Evolutionary conservation across 306 rosid genomes (phyloP), one percentile per base, ranked within the genome.

Genomic region (Acmispon strigosus): DNA sequence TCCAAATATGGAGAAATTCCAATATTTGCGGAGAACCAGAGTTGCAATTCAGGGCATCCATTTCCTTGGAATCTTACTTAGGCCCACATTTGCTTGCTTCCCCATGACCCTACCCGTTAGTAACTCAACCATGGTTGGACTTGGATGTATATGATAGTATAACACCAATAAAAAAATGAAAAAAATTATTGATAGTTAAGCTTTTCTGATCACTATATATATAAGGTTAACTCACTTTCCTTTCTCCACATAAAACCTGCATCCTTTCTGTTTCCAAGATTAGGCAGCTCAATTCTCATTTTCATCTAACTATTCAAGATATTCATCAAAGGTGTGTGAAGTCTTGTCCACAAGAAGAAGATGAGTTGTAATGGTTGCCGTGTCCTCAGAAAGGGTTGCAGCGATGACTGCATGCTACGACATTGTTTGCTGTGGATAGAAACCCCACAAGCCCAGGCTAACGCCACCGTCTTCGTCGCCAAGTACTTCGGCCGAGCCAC

Each of bases 321-420:
- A 27, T 27, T 27, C 32, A 27, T 27, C 32, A 27, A 27, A 27
- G 32, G 2, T n/a, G n/a, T n/a, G n/a, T n/a, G n/a, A n/a, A n/a
- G n/a, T n/a, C n/a, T 1, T 22, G 1, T 22, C 24, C 32, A 27
- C 32, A 27, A 27, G 32, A 74, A 27, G 32, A 74, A 39, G 24
- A 89, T 90, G 96, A 90, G 96, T 44, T 90, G 93, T 84, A 90
- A 79, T 8, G 96, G 96, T 32, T 90, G 96, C 66, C 85, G 96
- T 43, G 86, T 86, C 1, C 87, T 90, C 0, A 20, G 96, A 78
- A 90, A 86, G 65, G 88, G 96, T 8, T 90, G 96, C 83, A 84
- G 88, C 54, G 85, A 86, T 0, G 77, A 74, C 12, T 90, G 96
- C 86, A 72, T 90, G 81, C 82, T 90, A 9, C 27, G 88, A 39